Conservation (phyloP, 116 monocot genomes). For the Iris pallida region DNA sequence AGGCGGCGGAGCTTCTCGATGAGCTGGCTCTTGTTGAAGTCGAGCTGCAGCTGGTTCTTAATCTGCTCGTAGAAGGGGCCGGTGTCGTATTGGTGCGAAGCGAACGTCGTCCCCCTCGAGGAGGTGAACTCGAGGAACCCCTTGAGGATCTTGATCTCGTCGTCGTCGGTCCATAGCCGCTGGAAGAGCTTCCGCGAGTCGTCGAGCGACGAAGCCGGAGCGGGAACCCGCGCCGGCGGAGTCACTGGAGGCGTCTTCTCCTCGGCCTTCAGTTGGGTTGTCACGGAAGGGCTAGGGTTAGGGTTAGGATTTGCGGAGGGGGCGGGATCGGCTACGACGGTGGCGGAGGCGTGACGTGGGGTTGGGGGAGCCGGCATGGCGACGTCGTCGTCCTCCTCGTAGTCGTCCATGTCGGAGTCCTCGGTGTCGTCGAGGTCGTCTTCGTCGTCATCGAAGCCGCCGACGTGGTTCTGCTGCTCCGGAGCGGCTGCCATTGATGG, state of each 20-base stretch:
- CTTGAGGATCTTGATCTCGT: conserved; percentile 69
- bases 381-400: conserved; percentile 12
- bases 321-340: neutral
- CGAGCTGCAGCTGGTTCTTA: conserved; percentile 44
- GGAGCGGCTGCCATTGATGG: no score
- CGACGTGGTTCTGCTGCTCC: no score
- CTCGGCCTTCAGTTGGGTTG: conserved; percentile 1
- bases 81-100: conserved; percentile 74
- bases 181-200: conserved; percentile 65
- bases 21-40: conserved; percentile 78
- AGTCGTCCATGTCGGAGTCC: conserved; percentile 6
- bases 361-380: neutral
- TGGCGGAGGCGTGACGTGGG: conserved; percentile 1
- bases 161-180: conserved; percentile 81
- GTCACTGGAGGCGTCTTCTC: neutral
- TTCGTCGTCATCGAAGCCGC: conserved; percentile 10
- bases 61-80: conserved; percentile 85
- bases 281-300: neutral
- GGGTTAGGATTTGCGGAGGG: neutral
- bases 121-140: conserved; percentile 73
- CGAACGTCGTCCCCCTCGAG: conserved; percentile 43
- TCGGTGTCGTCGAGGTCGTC: conserved; percentile 16
- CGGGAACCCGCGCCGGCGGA: neutral
- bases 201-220: conserved; percentile 8
- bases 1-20: conserved; percentile 91